Evolutionary conservation across 1,284 basidiomycete species (phyloP).

Genomic region (Apiotrichum mycotoxinovorans): DNA sequence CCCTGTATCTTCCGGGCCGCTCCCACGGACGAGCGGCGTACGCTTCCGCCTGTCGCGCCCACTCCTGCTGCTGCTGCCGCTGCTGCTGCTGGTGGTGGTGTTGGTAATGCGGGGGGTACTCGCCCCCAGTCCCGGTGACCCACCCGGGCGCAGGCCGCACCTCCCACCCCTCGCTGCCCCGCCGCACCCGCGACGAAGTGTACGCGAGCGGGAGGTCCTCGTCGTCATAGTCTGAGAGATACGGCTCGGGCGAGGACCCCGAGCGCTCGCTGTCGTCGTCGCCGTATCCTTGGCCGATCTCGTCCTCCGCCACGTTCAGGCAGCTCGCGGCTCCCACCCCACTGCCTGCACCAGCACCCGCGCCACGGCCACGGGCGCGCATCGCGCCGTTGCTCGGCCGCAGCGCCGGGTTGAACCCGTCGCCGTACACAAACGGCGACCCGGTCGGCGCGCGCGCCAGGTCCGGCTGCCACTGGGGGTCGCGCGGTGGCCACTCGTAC

Average conservation of each 20-base stretch:
- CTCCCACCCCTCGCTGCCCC: conserved; percentile 76
- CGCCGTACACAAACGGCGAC: conserved; percentile 80
- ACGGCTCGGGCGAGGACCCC: conserved; percentile 40
- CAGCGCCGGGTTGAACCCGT: conserved; percentile 66
- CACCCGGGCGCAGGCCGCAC: conserved; percentile 49
- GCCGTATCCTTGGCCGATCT: conserved; percentile 52
- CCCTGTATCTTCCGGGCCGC: conserved; percentile 17
- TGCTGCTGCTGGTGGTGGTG: neutral
- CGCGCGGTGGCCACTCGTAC: conserved; percentile 55
- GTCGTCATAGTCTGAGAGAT: conserved; percentile 51
- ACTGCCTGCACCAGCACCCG: neutral
- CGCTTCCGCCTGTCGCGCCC: neutral
- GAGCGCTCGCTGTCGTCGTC: conserved; percentile 25
- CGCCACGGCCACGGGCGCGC: conserved; percentile 3
- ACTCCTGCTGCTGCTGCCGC: neutral
- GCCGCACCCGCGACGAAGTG: conserved; percentile 50
- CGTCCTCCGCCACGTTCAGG: neutral
- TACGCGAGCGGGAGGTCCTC: conserved; percentile 20
- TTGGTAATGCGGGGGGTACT: too few species aligned
- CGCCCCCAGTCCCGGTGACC: neutral
- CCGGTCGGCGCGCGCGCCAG: conserved; percentile 43
- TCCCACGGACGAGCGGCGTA: conserved; percentile 17
- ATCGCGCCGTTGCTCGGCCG: conserved; percentile 55
- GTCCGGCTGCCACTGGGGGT: conserved; percentile 36
- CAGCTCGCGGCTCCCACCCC: neutral